A percentile compares a stretch with the other conserved stretches of the same genome.
Conservation (phyloP, 495 filamentous ascomycete species). For the Podospora pseudoanserina region DNA sequence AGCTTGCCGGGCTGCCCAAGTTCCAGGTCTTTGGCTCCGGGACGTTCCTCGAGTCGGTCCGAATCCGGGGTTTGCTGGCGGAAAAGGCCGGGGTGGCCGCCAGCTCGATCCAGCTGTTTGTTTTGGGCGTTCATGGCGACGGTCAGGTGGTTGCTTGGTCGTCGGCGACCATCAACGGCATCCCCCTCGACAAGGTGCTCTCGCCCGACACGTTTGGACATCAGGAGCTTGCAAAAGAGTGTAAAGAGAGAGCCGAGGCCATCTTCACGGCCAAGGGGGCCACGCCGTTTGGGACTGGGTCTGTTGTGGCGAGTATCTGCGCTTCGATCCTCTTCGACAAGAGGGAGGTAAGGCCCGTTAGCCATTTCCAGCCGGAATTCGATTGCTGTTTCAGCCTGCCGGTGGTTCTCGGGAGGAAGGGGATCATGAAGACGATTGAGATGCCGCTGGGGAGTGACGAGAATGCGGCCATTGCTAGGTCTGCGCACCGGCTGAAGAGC, state of each 20-base stretch:
- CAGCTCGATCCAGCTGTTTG: conserved; percentile 39
- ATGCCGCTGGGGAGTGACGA: too few species aligned
- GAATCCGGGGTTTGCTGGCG: conserved; percentile 37
- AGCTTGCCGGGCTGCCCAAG: too few species aligned
- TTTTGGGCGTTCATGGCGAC: conserved; percentile 46
- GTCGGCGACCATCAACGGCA: conserved; percentile 29
- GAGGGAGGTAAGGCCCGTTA: too few species aligned
- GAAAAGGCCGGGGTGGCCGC: conserved; percentile 33
- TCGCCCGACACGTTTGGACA: conserved; percentile 16
- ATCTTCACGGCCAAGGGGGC: conserved; percentile 40
- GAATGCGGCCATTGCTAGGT: too few species aligned
- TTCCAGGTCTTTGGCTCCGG: too few species aligned
- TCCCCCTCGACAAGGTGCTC: conserved; percentile 30
- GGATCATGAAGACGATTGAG: too few species aligned
- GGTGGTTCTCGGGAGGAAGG: too few species aligned
- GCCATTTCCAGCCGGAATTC: too few species aligned
- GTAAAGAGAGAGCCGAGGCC: conserved; percentile 28
- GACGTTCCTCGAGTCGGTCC: too few species aligned
- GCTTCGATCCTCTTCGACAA: too few species aligned
- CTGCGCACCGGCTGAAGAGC: too few species aligned
- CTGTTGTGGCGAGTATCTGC: conserved; percentile 31
- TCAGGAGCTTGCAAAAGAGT: conserved; percentile 29
- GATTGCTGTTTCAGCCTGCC: too few species aligned
- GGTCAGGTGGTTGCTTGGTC: conserved; percentile 46
- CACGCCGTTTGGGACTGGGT: conserved; percentile 42